Conservation (phyloP, 164 flowering plant species). For the Piper longum region DNA sequence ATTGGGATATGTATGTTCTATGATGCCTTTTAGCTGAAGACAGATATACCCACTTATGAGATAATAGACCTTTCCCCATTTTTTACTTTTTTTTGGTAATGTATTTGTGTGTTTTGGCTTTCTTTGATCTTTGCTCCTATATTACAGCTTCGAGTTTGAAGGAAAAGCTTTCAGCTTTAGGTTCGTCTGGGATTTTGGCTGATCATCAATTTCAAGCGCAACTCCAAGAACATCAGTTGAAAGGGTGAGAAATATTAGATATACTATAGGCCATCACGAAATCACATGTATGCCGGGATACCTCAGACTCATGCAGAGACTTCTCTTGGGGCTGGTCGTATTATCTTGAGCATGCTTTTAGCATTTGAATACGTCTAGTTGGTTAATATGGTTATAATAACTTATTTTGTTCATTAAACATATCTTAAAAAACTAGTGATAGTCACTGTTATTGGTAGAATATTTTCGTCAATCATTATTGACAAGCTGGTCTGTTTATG, state of each 20-base stretch:
- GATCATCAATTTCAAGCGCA: slow-evolving; percentile 98
- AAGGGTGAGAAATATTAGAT: slow-evolving; percentile 48
- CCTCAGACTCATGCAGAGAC: too few species aligned
- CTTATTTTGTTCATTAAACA: background rate
- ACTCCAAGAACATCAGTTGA: slow-evolving; percentile 81
- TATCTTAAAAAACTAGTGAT: background rate
- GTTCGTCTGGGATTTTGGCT: slow-evolving; percentile 92
- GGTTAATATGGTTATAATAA: background rate
- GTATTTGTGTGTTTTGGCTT: background rate
- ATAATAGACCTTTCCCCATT: too few species aligned
- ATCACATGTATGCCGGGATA: too few species aligned
- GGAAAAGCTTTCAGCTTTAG: slow-evolving; percentile 87
- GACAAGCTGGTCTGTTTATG: slow-evolving; percentile 6
- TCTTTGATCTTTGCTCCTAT: slow-evolving; percentile 9
- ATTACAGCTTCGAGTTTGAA: slow-evolving; percentile 86
- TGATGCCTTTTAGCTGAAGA: too few species aligned
- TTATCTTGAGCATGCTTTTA: too few species aligned
- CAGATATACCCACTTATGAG: too few species aligned
- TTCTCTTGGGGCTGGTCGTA: too few species aligned
- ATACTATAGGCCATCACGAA: too few species aligned
- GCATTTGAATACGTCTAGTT: background rate
- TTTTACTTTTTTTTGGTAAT: too few species aligned
- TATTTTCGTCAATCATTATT: background rate
- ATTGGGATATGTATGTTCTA: too few species aligned
- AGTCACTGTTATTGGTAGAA: background rate